These are phyloP conservation scores for Flagelloscypha sp. DNA, from an alignment of 768 basidiomycete species.

Conservation along the genomic window DNA sequence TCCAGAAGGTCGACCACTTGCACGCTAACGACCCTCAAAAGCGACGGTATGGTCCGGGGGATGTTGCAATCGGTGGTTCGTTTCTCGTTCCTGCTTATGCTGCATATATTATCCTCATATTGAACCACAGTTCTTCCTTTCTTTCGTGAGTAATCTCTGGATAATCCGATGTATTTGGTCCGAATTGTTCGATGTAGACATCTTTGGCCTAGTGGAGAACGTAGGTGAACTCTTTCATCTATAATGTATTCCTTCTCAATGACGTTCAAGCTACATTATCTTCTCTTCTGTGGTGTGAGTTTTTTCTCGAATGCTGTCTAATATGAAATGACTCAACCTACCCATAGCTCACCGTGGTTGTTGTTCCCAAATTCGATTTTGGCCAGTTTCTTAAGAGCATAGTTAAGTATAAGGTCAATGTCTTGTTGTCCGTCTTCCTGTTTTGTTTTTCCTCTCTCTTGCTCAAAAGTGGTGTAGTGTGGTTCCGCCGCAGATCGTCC, in stretches of 20 bases:
- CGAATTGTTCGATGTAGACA: conserved; percentile 30
- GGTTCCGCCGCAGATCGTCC: conserved; percentile 58
- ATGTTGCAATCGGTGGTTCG: conserved; percentile 49
- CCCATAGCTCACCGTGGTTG: conserved; percentile 42
- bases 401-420: conserved; percentile 42
- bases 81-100: conserved; percentile 5
- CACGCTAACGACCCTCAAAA: conserved; percentile 31
- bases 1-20: conserved; percentile 51
- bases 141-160: conserved; percentile 37
- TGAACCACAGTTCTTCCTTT: conserved; percentile 43
- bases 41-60: conserved; percentile 43
- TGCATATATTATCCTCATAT: neutral
- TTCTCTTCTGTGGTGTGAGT: conserved; percentile 45
- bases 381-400: conserved; percentile 47
- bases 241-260: conserved; percentile 4
- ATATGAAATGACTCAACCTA: conserved; percentile 4
- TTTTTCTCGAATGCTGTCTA: neutral
- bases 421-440: conserved; percentile 33
- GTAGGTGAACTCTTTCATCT: conserved; percentile 25
- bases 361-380: conserved; percentile 62
- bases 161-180: neutral
- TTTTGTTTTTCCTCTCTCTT: neutral
- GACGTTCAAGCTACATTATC: conserved; percentile 37
- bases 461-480: conserved; percentile 26
- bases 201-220: conserved; percentile 50